These are phyloP conservation scores for Clonostachys chloroleuca DNA, from an alignment of 2,329 filamentous ascomycete species.

Conservation along the genomic window DNA sequence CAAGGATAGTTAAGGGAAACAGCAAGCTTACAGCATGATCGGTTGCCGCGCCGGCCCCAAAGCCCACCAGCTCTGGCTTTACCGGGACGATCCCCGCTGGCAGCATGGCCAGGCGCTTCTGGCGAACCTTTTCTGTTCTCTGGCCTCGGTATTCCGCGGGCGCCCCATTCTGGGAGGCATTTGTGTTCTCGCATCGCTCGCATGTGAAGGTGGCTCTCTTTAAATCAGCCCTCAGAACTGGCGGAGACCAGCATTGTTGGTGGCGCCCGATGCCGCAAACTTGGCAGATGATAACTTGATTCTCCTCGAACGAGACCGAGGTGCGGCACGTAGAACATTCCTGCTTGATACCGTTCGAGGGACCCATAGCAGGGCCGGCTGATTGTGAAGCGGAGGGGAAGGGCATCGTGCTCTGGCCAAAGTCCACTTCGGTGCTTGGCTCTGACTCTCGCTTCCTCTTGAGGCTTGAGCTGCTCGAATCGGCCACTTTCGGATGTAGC, in stretches of 20 bases:
- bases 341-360: too few species aligned
- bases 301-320: too few species aligned
- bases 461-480: background rate
- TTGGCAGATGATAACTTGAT: too few species aligned
- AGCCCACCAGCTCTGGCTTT: conserved; percentile 30
- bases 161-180: too few species aligned
- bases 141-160: conserved; percentile 3
- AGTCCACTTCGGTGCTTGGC: conserved; percentile 13
- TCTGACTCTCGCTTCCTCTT: conserved; percentile 21
- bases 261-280: too few species aligned
- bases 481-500: too few species aligned
- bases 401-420: conserved; percentile 23
- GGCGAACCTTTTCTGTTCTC: conserved; percentile 22
- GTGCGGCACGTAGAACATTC: too few species aligned
- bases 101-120: conserved; percentile 21
- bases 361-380: too few species aligned
- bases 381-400: background rate
- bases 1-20: background rate
- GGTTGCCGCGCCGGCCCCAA: conserved; percentile 24
- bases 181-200: background rate
- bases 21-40: conserved; percentile 21
- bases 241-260: too few species aligned
- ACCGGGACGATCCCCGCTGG: conserved; percentile 22
- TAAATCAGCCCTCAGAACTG: background rate
- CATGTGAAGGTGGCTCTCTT: background rate